Evolutionary conservation across 2,329 filamentous ascomycete species (phyloP).

Genomic region (Dothideomycetes sp.): DNA sequence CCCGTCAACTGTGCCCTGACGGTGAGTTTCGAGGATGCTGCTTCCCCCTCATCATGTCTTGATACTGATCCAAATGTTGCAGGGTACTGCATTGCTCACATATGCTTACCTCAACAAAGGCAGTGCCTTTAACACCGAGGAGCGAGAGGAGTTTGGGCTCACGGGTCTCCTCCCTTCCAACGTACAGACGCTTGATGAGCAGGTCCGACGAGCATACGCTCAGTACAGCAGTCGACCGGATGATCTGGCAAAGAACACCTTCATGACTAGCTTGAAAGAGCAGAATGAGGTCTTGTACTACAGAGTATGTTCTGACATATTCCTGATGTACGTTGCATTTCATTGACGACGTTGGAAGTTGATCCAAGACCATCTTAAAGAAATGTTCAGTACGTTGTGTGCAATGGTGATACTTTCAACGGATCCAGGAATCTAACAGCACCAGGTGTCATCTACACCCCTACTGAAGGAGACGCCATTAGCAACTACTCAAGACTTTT

Average conservation of each 20-base stretch:
- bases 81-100: conserved; percentile 46
- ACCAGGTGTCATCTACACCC: conserved; percentile 94
- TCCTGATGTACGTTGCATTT: too few species aligned
- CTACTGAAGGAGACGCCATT: conserved; percentile 82
- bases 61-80: not conserved
- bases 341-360: conserved; percentile 49
- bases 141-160: conserved; percentile 61
- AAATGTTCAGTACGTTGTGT: conserved; percentile 83
- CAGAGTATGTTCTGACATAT: conserved; percentile 38
- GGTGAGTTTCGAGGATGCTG: conserved; percentile 3
- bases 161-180: conserved; percentile 63
- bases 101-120: conserved; percentile 73
- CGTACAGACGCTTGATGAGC: conserved; percentile 66
- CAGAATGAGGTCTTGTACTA: conserved; percentile 82
- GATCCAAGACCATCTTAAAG: conserved; percentile 66
- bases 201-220: conserved; percentile 66
- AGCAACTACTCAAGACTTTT: conserved; percentile 74
- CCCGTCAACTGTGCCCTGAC: conserved; percentile 16
- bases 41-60: not conserved
- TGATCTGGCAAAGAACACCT: conserved; percentile 75
- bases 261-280: conserved; percentile 74
- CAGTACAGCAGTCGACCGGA: conserved; percentile 59
- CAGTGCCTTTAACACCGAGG: conserved; percentile 62
- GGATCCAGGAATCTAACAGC: too few species aligned
- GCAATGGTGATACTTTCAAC: too few species aligned